These are phyloP conservation scores for Saururus chinensis DNA, from an alignment of 164 flowering plant genomes.

Conservation along the genomic window DNA sequence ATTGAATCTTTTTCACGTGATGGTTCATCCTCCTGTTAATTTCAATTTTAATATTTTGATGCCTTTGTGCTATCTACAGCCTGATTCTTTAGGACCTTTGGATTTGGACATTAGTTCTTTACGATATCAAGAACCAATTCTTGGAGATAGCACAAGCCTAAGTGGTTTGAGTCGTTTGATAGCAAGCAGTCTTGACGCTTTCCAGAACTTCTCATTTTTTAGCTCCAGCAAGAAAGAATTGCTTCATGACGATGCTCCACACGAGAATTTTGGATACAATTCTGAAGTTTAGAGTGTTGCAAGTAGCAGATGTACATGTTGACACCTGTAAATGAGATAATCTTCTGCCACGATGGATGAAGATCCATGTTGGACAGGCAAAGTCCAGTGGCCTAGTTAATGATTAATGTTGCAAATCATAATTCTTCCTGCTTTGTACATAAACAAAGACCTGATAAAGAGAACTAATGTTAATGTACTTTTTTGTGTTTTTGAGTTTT, in stretches of 20 bases:
- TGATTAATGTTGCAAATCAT: too few relatives aligned
- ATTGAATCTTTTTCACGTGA: neutral
- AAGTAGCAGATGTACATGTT: too few relatives aligned
- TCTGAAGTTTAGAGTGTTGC: too few relatives aligned
- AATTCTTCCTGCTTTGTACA: too few relatives aligned
- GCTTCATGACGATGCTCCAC: slow-evolving; percentile 14
- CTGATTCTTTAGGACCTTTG: slow-evolving; percentile 88
- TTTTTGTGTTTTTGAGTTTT: too few relatives aligned
- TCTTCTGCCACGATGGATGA: too few relatives aligned
- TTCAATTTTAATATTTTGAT: neutral
- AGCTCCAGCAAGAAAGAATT: slow-evolving; percentile 60
- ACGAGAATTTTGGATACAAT: too few relatives aligned
- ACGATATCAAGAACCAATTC: slow-evolving; percentile 60
- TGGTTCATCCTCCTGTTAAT: neutral
- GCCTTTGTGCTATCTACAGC: slow-evolving; percentile 32
- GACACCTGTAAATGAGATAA: too few relatives aligned
- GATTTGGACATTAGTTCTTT: slow-evolving; percentile 70
- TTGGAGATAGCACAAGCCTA: slow-evolving; percentile 55
- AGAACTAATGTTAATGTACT: too few relatives aligned
- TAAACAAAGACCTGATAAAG: too few relatives aligned
- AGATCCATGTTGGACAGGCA: too few relatives aligned
- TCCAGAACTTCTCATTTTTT: slow-evolving; percentile 74
- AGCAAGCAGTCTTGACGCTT: slow-evolving; percentile 88
- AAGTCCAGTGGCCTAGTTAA: too few relatives aligned
- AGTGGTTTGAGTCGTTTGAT: slow-evolving; percentile 71